These are phyloP conservation scores for Tylopilus vinaceipallidus DNA, from an alignment of 768 basidiomycete genomes.

Conservation along the genomic window DNA sequence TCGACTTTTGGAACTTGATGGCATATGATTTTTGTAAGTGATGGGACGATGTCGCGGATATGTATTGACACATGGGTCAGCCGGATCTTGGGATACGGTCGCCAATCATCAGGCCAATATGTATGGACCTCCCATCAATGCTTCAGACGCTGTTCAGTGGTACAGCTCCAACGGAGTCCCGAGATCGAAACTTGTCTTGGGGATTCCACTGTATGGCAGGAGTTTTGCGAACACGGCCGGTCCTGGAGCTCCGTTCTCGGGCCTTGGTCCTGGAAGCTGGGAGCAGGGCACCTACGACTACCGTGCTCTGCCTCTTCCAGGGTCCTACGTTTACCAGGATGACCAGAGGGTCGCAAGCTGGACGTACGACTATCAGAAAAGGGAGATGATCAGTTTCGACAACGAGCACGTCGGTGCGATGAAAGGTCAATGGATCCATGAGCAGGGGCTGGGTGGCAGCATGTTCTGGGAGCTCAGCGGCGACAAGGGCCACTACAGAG, in stretches of 20 bases:
- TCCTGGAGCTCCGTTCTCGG: constrained; percentile 74
- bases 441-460: constrained; percentile 77
- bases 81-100: constrained; percentile 71
- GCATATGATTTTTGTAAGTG: constrained; percentile 74
- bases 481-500: constrained; percentile 68
- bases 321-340: constrained; percentile 65
- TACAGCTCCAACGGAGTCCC: constrained; percentile 72
- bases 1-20: constrained; percentile 99
- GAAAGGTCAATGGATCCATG: constrained; percentile 81
- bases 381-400: constrained; percentile 86
- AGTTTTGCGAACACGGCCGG: constrained; percentile 86
- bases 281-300: constrained; percentile 93
- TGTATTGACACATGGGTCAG: constrained; percentile 34
- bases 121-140: constrained; percentile 63
- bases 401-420: constrained; percentile 60
- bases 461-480: constrained; percentile 96
- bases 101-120: constrained; percentile 88
- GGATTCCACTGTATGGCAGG: constrained; percentile 91
- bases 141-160: constrained; percentile 61
- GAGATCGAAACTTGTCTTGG: constrained; percentile 80
- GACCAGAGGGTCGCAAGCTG: constrained; percentile 72
- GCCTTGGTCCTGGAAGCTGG: constrained; percentile 88
- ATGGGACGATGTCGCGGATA: constrained; percentile 18
- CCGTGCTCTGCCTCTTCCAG: constrained; percentile 79
- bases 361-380: constrained; percentile 70